A percentile compares a stretch with the other conserved stretches of the same genome.
Evolutionary conservation across 2,329 filamentous ascomycete genomes (phyloP).

Genomic region (Ascochyta rabiei): DNA sequence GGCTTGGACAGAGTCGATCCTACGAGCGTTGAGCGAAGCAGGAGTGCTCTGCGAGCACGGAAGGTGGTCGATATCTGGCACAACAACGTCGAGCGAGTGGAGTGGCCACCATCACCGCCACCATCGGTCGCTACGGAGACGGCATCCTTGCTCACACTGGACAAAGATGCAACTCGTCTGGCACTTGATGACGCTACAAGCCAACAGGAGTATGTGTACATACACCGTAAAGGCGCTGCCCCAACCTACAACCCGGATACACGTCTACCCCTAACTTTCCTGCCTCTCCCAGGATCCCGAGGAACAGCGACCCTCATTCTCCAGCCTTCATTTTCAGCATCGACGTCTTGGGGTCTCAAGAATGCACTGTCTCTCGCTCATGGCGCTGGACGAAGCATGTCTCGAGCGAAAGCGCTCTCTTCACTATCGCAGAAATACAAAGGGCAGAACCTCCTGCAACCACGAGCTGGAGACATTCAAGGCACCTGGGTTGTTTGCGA

Average conservation of each 20-base stretch:
- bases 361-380: slow-evolving; percentile 49
- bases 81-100: slow-evolving; percentile 44
- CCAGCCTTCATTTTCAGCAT: slow-evolving; percentile 36
- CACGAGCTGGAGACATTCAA: slow-evolving; percentile 22
- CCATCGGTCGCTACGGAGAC: background rate
- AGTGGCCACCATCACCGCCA: slow-evolving; percentile 37
- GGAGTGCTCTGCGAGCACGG: slow-evolving; percentile 29
- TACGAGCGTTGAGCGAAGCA: slow-evolving; percentile 19
- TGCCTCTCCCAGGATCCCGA: slow-evolving; percentile 48
- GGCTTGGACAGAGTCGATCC: slow-evolving; percentile 4
- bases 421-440: slow-evolving; percentile 44
- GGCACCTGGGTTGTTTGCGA: slow-evolving; percentile 49
- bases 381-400: slow-evolving; percentile 48
- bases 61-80: slow-evolving; percentile 48
- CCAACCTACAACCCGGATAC: slow-evolving; percentile 34
- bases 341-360: slow-evolving; percentile 34
- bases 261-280: slow-evolving; percentile 31
- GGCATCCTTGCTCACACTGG: background rate
- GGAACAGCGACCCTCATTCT: slow-evolving; percentile 49
- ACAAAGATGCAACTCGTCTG: background rate
- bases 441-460: slow-evolving; percentile 37
- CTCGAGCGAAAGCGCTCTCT: slow-evolving; percentile 43
- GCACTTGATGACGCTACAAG: background rate
- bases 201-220: slow-evolving; percentile 31
- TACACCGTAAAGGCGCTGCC: slow-evolving; percentile 50